Conservation (phyloP, 768 basidiomycete species). For the Baorangia bicolor region DNA sequence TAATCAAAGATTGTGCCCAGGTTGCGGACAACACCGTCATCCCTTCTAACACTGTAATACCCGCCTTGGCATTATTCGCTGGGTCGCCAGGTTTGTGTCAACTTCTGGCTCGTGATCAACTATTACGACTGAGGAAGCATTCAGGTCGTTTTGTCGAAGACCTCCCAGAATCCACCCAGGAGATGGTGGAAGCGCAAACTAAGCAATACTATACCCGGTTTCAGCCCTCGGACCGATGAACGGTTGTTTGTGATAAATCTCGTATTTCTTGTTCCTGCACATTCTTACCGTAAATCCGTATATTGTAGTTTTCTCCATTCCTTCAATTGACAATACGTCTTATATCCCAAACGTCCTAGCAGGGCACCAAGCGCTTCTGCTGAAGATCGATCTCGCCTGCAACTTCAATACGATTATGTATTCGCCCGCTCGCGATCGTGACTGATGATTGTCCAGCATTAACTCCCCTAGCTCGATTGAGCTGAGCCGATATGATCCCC, state of each 20-base stretch:
- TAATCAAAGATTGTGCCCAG: slow-evolving; percentile 93
- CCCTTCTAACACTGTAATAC: slow-evolving; percentile 90
- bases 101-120: not conserved
- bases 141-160: slow-evolving; percentile 79
- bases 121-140: slow-evolving; percentile 2
- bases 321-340: not conserved
- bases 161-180: slow-evolving; percentile 92
- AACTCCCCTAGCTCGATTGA: not conserved
- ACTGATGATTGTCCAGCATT: not conserved
- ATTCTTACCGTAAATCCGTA: slow-evolving; percentile 5
- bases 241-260: not conserved
- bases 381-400: not conserved
- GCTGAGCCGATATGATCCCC: not conserved
- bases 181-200: slow-evolving; percentile 81
- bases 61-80: slow-evolving; percentile 78
- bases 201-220: slow-evolving; percentile 87
- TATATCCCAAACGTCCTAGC: not conserved
- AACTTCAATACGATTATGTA: not conserved
- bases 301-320: not conserved
- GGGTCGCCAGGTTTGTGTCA: slow-evolving; percentile 79
- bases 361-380: not conserved
- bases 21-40: slow-evolving; percentile 89
- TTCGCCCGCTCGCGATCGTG: not conserved
- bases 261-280: not conserved
- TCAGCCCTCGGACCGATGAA: slow-evolving; percentile 52